Evolutionary conservation across 148 eudicot species (phyloP).

Genomic region (Rhododendron molle): DNA sequence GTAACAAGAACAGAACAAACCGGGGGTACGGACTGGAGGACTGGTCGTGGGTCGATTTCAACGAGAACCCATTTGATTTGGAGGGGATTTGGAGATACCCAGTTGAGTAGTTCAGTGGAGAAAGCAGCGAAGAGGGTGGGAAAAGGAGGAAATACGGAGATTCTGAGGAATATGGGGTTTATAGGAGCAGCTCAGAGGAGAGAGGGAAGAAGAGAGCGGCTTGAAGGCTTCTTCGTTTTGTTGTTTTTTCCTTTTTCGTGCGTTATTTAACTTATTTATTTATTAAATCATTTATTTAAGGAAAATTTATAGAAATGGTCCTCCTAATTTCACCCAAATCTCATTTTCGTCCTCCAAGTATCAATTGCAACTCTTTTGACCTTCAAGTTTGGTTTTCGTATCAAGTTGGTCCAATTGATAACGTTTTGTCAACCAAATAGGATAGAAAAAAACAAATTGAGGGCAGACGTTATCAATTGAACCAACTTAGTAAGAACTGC

Average conservation of each 20-base stretch:
- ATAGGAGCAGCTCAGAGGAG: not conserved
- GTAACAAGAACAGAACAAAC: not conserved
- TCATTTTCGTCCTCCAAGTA: too few species aligned
- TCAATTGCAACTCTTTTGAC: too few species aligned
- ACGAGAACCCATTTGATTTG: constrained; percentile 18
- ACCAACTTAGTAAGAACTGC: too few species aligned
- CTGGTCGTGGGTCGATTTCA: not conserved
- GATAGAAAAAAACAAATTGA: too few species aligned
- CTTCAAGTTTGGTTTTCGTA: too few species aligned
- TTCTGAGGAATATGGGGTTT: not conserved
- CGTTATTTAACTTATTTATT: not conserved
- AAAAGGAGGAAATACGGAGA: not conserved
- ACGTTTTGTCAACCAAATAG: too few species aligned
- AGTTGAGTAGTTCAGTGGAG: not conserved
- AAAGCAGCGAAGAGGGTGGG: not conserved
- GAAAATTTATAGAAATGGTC: too few species aligned
- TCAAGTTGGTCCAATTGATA: too few species aligned
- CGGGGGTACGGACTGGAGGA: not conserved
- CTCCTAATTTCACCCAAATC: too few species aligned
- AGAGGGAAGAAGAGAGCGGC: not conserved
- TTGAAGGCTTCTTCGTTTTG: not conserved
- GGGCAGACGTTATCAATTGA: too few species aligned
- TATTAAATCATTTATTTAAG: too few species aligned
- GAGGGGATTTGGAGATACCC: constrained; percentile 5
- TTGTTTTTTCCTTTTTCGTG: not conserved